phyloP scores from a whole-genome alignment of 176 grass and related monocot genomes.

The Saccharum spontaneum region DNA sequence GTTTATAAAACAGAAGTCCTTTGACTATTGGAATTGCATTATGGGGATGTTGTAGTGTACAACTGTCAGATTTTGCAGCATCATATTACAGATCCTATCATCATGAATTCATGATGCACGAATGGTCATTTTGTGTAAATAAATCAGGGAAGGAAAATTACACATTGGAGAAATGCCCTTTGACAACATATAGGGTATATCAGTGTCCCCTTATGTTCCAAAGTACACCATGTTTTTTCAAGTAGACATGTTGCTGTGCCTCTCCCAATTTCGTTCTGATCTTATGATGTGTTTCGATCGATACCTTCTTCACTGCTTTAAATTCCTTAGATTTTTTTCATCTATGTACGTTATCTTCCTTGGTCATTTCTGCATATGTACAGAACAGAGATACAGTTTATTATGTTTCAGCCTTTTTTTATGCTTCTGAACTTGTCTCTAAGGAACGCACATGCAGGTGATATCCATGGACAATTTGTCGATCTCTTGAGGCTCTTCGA shows the following conservation, averaged over 20 bases:
- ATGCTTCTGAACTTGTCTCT: conserved; percentile 36
- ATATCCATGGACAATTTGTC: conserved; percentile 77
- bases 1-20: not conserved
- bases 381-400: not conserved
- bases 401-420: conserved; percentile 26
- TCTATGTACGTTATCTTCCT: not conserved
- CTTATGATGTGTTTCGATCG: not conserved
- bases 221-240: not conserved
- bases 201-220: not conserved
- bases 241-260: not conserved
- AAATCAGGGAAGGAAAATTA: not conserved
- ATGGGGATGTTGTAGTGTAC: not conserved
- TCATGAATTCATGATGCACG: not conserved
- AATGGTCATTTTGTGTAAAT: not conserved
- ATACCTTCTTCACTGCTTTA: not conserved
- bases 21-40: not conserved
- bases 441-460: conserved; percentile 40
- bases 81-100: not conserved
- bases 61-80: not conserved
- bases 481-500: conserved; percentile 75
- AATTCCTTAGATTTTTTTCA: not conserved
- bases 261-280: not conserved
- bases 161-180: not conserved
- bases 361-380: conserved; percentile 13
- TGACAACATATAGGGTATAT: not conserved